These are phyloP conservation scores for Huntiella decipiens DNA, from an alignment of 2,329 filamentous ascomycete genomes.

Conservation along the genomic window DNA sequence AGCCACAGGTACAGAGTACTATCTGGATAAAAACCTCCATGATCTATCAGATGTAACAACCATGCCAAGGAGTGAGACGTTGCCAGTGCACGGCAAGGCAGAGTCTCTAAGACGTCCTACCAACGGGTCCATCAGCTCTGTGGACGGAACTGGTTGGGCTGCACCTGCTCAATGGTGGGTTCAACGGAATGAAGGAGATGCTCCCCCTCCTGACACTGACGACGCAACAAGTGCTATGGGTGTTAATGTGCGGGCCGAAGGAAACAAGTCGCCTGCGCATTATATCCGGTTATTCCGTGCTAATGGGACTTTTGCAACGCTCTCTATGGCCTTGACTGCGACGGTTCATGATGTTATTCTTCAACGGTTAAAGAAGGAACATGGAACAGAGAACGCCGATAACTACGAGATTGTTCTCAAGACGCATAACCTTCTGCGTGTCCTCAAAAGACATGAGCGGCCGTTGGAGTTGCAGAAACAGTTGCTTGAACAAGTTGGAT, in stretches of 20 bases:
- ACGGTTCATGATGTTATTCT: constrained; percentile 72
- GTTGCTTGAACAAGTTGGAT: constrained; percentile 78
- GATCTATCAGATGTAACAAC: constrained; percentile 55
- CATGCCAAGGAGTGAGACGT: constrained; percentile 1
- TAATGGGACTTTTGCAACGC: constrained; percentile 83
- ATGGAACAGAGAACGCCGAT: constrained; percentile 71
- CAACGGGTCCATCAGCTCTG: constrained; percentile 5
- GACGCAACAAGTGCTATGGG: neutral
- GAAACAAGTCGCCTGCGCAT: constrained; percentile 46
- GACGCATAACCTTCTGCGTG: constrained; percentile 74
- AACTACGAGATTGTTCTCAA: constrained; percentile 93
- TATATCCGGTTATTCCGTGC: constrained; percentile 91
- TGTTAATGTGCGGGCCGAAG: constrained; percentile 28
- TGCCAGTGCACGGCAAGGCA: neutral
- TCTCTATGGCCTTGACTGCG: constrained; percentile 67
- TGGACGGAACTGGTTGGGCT: constrained; percentile 48
- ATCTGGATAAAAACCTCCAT: constrained; percentile 70
- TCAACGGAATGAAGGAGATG: constrained; percentile 49
- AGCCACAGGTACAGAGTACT: constrained; percentile 43
- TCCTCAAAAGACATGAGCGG: constrained; percentile 59
- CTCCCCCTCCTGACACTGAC: constrained; percentile 44
- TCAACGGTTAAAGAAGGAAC: constrained; percentile 89
- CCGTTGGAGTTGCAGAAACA: constrained; percentile 84
- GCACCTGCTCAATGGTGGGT: constrained; percentile 96
- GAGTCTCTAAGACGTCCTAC: constrained; percentile 3